Evolutionary conservation across 345 rosid genomes (phyloP).

Genomic region (Eucalyptus coolabah): DNA sequence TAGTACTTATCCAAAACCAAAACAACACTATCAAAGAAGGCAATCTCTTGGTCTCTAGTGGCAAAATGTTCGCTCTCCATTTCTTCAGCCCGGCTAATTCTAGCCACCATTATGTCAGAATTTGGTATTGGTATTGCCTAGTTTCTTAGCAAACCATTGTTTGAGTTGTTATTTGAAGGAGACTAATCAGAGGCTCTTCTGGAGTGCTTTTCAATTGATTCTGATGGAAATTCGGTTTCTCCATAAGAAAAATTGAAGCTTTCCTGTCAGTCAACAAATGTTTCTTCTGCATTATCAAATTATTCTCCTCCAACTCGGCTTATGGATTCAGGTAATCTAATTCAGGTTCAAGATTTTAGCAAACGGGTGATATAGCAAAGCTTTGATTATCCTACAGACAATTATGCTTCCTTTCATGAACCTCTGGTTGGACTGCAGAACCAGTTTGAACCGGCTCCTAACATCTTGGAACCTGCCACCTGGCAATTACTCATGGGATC

Average conservation of each 20-base stretch:
- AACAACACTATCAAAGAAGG: constrained; percentile 23
- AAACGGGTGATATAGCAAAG: constrained; percentile 39
- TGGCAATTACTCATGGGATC: constrained; percentile 1
- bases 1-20: neutral
- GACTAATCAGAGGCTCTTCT: constrained; percentile 12
- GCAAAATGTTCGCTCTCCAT: constrained; percentile 30
- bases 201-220: constrained; percentile 6
- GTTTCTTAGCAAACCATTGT: constrained; percentile 31
- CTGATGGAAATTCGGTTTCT: neutral
- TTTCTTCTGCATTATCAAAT: neutral
- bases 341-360: neutral
- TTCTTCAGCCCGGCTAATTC: constrained; percentile 46
- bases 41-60: constrained; percentile 17
- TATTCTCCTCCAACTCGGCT: neutral
- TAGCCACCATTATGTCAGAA: constrained; percentile 40
- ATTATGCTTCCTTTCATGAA: constrained; percentile 5
- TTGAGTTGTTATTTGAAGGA: constrained; percentile 65
- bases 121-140: constrained; percentile 75
- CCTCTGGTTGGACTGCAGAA: neutral
- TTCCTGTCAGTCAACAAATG: neutral
- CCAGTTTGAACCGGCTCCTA: neutral
- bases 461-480: constrained; percentile 13
- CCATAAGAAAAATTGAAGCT: neutral
- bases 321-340: constrained; percentile 9
- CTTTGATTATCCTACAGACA: constrained; percentile 61